Evolutionary conservation across 768 basidiomycete species (phyloP), one percentile per base, ranked within the genome.

Genomic region (Termitomyces titanicus): DNA sequence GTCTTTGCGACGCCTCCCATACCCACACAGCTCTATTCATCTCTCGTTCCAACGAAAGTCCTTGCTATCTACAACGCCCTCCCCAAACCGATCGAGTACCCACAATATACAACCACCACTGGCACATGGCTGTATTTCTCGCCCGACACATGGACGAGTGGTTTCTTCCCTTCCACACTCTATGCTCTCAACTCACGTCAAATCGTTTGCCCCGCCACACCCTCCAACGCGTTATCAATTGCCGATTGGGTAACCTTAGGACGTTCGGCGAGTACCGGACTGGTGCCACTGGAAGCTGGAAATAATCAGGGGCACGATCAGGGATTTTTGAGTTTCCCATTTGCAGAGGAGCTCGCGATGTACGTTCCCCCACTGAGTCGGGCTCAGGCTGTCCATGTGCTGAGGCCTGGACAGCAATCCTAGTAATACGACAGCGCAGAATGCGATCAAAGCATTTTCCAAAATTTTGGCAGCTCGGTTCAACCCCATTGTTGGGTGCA

Each of bases 131-230:
- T 71, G 6, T 76, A 73, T 59, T 83, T 85, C 67, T 38, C 52
- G 5, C 77, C 84, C 0, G 75, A 86, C 60, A 80, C 79, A 3
- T 88, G 86, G 86, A 87, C 86, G 0, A 79, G 83, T 3, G 85
- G 85, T 1, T 88, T 88, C 73, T 83, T 88, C 66, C 85, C 85
- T 0, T 74, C 76, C 5, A 80, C 81, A 3, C 70, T 77, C 20
- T 88, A 88, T 59, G 84, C 80, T 13, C 68, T 88, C 45, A 76
- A 85, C 64, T 74, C 76, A 37, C 76, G 88, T 33, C 70, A 75
- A 51, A 58, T 62, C 22, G 66, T 85, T 4, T 88, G 86, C 60
- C 68, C 70, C 20, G 59, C 74, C 1, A 70, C 71, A 5, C 48
- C 67, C 0, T 65, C 65, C 2, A 76, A 78, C 40, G 74, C 67